phyloP scores from a whole-genome alignment of 2,329 filamentous ascomycete genomes.

The Penicillium freii region DNA sequence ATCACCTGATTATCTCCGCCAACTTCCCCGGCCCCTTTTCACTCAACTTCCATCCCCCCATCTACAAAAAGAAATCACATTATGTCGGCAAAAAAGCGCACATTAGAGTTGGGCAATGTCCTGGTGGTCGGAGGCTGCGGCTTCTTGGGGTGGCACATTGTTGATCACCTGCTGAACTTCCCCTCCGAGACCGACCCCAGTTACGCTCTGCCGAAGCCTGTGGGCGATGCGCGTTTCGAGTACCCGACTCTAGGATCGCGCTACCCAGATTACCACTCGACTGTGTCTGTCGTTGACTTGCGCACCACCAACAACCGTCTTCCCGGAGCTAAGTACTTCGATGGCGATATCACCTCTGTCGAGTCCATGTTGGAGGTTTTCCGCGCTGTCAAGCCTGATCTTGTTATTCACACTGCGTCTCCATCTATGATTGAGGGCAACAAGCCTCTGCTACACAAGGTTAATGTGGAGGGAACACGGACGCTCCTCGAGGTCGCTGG shows the following conservation, averaged over 20 bases:
- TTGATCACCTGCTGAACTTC: slow-evolving; percentile 67
- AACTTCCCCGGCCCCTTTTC: slow-evolving; percentile 21
- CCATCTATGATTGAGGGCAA: slow-evolving; percentile 55
- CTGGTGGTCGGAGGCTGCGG: slow-evolving; percentile 81
- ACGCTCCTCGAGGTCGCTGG: slow-evolving; percentile 68
- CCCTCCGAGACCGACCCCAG: slow-evolving; percentile 47
- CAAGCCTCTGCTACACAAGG: slow-evolving; percentile 67
- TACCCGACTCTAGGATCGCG: slow-evolving; percentile 39
- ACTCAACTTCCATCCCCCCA: not conserved
- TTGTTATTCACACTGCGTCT: slow-evolving; percentile 89
- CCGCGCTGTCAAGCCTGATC: slow-evolving; percentile 65
- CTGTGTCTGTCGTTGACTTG: slow-evolving; percentile 70
- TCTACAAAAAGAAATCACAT: slow-evolving; percentile 2
- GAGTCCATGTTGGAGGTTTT: slow-evolving; percentile 63
- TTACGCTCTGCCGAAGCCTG: slow-evolving; percentile 37
- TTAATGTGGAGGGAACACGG: slow-evolving; percentile 85
- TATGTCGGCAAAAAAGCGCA: slow-evolving; percentile 35
- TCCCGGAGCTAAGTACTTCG: slow-evolving; percentile 64
- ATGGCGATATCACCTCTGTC: slow-evolving; percentile 73
- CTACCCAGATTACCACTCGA: slow-evolving; percentile 45
- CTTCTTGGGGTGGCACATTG: slow-evolving; percentile 79
- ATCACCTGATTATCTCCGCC: slow-evolving; percentile 18
- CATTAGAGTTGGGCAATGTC: slow-evolving; percentile 62
- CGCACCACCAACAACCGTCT: slow-evolving; percentile 66
- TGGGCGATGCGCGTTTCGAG: slow-evolving; percentile 37